Base-by-base conservation (phyloP, 2,329 filamentous ascomycete species). In the Ophiostoma angusticollis region DNA sequence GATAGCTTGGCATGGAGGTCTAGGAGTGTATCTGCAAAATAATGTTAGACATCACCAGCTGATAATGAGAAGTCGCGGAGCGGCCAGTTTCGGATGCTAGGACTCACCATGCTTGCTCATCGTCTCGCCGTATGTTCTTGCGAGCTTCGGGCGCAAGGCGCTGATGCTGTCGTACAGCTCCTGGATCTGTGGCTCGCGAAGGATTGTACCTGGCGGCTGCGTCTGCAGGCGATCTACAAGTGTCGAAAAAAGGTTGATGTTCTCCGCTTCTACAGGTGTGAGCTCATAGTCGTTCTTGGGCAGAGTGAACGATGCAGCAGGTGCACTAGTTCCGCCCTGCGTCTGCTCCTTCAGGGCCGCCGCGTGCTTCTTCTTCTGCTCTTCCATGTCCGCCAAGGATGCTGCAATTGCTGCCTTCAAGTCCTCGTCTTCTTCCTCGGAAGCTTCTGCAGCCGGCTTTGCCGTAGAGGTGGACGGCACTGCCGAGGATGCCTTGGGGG, bases 111-210 rank as follows among this genome's bases (percentile, higher is more conserved):
- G 91, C 60, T 98, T 98, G 72, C 91, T 96, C 91, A 98, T 96
- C 0, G 91, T 95, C 63, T 98, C 91, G 40, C 91, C 91, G 55
- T 96, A 95, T 0, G 89, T 95, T 41, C 91, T 75, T 5, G 91
- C 91, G 40, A 98, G 68, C 58, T 98, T 98, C 2, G 91, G 91
- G 35, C 91, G 74, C 46, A 98, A 64, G 13, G 85, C 72, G n/a
- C 89, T 86, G 51, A 98, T 96, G 51, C 87, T 93, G 54, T 96
- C 91, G 56, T 98, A 98, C 5, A 98, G 67, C 60, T 98, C 91
- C 59, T 98, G 91, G 36, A 98, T 95, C 56, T 96, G 91, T 2
- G 91, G 91, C 53, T 98, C 91, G 35, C 91, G 73, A n/a, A 98
- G 62, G 38, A 98, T 95, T 1, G 91, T 96, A 1, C 91, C 91